Evolutionary conservation across 148 eudicot species (phyloP), one percentile per base, ranked within the genome.

Genomic region (Gaultheria prostrata): DNA sequence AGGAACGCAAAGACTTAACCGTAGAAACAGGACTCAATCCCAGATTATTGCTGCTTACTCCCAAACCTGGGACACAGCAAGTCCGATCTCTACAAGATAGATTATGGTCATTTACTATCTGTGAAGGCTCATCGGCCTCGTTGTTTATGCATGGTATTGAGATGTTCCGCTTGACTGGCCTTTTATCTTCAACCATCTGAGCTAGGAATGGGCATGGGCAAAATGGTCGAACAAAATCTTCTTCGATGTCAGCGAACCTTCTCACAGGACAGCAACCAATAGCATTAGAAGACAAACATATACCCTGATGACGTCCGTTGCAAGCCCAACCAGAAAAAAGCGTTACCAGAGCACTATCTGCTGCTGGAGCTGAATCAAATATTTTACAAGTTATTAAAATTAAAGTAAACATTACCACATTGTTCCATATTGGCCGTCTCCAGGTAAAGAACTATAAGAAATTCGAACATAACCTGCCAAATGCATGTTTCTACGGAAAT

Each of bases 271-370:
- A 96, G 86, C 91, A 87, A 72, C 98, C 94, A 86, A 83, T 89
- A 67, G 93, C 95, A 79, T 85, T 83, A 30, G 97, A 91, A 69
- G 94, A 90, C 83, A 96, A 89, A 82, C 98, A 96, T 59, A 83
- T 85, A 76, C 89, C 92, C 63, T 80, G 83, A 61, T 89, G 86
- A 84, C 88, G 89, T 71, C 98, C 98, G 83, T 96, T 94, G 90
- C 98, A 96, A 75, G 97, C 98, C 98, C 98, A 96, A 51, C 98
- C 98, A 83, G 98, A 86, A 87, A 96, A 96, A 85, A 96, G 95
- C 8, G 98, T 93, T 50, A 96, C 98, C 77, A 96, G 86, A 72
- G 95, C 98, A 79, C 80, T 82, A 86, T 96, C 98, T 82, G 90
- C 84, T 46, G 89, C 93, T 51, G 98, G 98, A 76, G 98, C 98